These are phyloP conservation scores for Silene conica DNA, from an alignment of 148 eudicot genomes.

Conservation along the genomic window DNA sequence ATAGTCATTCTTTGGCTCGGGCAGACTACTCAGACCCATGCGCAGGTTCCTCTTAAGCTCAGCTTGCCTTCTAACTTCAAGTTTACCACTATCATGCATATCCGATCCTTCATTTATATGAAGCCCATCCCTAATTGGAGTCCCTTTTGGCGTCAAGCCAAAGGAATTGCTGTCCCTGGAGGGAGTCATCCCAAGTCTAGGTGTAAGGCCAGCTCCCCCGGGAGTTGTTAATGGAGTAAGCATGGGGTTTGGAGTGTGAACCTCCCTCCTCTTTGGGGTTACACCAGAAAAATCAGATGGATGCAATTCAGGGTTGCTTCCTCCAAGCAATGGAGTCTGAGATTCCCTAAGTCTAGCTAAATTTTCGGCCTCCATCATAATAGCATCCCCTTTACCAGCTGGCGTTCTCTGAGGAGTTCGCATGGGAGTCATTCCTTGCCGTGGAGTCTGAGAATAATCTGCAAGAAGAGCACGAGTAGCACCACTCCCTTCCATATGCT, in stretches of 20 bases:
- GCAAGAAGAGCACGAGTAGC: conserved; percentile 94
- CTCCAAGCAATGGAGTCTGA: conserved; percentile 95
- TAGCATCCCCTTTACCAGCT: conserved; percentile 91
- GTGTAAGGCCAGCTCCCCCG: conserved; percentile 66
- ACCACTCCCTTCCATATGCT: conserved; percentile 82
- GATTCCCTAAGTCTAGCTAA: conserved; percentile 79
- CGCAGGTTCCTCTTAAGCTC: conserved; percentile 72
- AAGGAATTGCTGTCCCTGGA: conserved; percentile 71
- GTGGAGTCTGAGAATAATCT: conserved; percentile 86
- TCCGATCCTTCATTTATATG: conserved; percentile 91
- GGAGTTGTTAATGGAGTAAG: conserved; percentile 87
- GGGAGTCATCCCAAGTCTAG: conserved; percentile 87
- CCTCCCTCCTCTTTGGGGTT: conserved; percentile 85
- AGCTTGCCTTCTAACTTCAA: conserved; percentile 71
- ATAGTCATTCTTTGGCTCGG: conserved; percentile 95
- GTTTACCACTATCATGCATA: conserved; percentile 68
- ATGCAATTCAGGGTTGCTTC: conserved; percentile 90
- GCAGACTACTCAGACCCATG: conserved; percentile 76
- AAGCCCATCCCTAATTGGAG: conserved; percentile 92
- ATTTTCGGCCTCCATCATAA: conserved; percentile 99
- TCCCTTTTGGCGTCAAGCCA: conserved; percentile 88
- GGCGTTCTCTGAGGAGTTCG: conserved; percentile 98
- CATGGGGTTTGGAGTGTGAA: conserved; percentile 89
- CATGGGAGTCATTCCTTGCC: conserved; percentile 88
- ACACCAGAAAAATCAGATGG: conserved; percentile 99